Base-by-base conservation (phyloP, 257 asterid species). In the Solanum bukasovii region DNA sequence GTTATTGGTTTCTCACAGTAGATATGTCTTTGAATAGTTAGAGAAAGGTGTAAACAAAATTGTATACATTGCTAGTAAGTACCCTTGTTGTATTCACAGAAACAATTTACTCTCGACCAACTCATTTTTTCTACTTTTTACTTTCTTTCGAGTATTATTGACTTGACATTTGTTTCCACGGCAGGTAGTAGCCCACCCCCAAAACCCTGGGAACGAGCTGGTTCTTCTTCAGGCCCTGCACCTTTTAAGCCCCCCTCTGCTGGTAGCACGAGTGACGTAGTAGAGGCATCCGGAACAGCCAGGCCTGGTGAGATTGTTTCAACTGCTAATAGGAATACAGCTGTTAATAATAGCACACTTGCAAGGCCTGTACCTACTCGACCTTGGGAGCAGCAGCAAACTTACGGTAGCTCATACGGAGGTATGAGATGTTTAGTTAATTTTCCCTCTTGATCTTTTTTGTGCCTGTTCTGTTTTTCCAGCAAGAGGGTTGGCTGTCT, bases 141-240 rank as follows among this genome's bases (percentile, higher is more conserved):
- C 29, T 46, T 79, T 46, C 16, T 75, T 37, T 37, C 2, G 68
- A 46, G 40, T 27, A 81, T 16, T 46, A 46, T 46, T 81, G 68
- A 87, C 71, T 61, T 84, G 23, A 87, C 13, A 18, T 16, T 85
- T 40, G 5, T 68, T 87, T 46, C 85, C 40, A 25, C 49, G 59
- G 89, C 94, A 92, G 98, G 94, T 84, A 91, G 90, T 87, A 87
- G 90, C 77, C 90, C 98, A 87, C 98, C 98, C 9, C 93, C 93
- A 59, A 97, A 97, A 91, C 99, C 99, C 23, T 97, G 99, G 99
- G 99, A 97, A 90, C 92, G 94, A 89, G 93, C 98, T 37, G 98
- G 98, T 21, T 89, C 98, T 8, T 68, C 96, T 25, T 96, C 99
- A 23, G 98, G 98, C 25, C 93, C 96, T 21, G 95, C 92, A n/a